phyloP scores from a whole-genome alignment of 2,329 filamentous ascomycete genomes.

The Dothideomycetidae sp. region DNA sequence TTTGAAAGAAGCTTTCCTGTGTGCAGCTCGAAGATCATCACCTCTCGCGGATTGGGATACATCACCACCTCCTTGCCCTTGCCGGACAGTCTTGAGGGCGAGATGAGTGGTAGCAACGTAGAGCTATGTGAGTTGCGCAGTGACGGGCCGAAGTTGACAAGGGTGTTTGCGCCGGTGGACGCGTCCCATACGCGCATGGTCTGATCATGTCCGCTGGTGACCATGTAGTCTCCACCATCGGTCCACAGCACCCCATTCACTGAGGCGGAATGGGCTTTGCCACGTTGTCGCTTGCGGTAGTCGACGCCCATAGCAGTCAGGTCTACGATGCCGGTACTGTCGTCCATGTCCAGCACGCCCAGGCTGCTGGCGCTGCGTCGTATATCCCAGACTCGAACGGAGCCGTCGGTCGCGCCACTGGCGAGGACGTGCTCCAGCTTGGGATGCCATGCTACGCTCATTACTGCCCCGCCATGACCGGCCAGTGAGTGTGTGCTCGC shows the following conservation, averaged over 20 bases:
- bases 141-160: slow-evolving; percentile 73
- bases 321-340: slow-evolving; percentile 52
- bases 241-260: slow-evolving; percentile 82
- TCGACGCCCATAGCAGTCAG: slow-evolving; percentile 32
- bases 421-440: slow-evolving; percentile 64
- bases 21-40: slow-evolving; percentile 66
- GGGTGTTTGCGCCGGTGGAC: slow-evolving; percentile 65
- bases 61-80: slow-evolving; percentile 53
- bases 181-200: slow-evolving; percentile 80
- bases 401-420: slow-evolving; percentile 73
- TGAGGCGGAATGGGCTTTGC: slow-evolving; percentile 58
- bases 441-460: slow-evolving; percentile 66
- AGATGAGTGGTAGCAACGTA: slow-evolving; percentile 29
- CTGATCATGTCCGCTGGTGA: slow-evolving; percentile 72
- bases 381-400: slow-evolving; percentile 75
- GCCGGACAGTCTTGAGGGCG: slow-evolving; percentile 46
- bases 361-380: slow-evolving; percentile 63
- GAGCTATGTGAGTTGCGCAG: slow-evolving; percentile 51
- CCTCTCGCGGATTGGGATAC: slow-evolving; percentile 62
- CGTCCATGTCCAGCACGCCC: slow-evolving; percentile 69
- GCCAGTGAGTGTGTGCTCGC: slow-evolving; percentile 43
- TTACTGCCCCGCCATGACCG: slow-evolving; percentile 38
- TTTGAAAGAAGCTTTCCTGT: slow-evolving; percentile 60
- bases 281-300: slow-evolving; percentile 25
- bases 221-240: slow-evolving; percentile 58